Conservation (phyloP, 164 flowering plant genomes). For the Euptelea pleiosperma region DNA sequence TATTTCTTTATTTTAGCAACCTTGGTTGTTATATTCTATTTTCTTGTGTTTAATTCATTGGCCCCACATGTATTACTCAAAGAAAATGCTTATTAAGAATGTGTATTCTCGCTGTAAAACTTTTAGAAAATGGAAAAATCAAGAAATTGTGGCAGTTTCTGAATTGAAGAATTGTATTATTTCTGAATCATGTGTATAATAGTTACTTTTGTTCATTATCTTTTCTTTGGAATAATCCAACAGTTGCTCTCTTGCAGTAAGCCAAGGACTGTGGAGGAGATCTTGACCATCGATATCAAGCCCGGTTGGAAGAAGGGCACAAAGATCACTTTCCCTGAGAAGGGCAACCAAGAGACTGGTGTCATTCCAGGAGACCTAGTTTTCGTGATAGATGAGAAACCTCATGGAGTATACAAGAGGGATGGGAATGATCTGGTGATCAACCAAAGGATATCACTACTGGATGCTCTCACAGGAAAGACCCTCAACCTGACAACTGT, state of each 20-base stretch:
- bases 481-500: conserved; percentile 58
- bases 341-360: conserved; percentile 73
- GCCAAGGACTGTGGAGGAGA: conserved; percentile 57
- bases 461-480: conserved; percentile 77
- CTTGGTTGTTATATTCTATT: too few relatives aligned
- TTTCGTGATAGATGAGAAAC: conserved; percentile 80
- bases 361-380: conserved; percentile 70
- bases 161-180: too few relatives aligned
- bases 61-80: too few relatives aligned
- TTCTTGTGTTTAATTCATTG: too few relatives aligned
- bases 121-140: too few relatives aligned
- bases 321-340: conserved; percentile 82
- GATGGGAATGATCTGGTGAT: conserved; percentile 78
- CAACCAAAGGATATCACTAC: conserved; percentile 55
- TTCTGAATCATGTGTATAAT: too few relatives aligned
- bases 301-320: conserved; percentile 98
- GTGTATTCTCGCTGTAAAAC: too few relatives aligned
- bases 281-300: conserved; percentile 71
- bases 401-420: conserved; percentile 63
- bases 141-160: too few relatives aligned
- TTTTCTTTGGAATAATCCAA: not conserved
- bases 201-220: not conserved
- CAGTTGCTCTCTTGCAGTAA: conserved; percentile 38
- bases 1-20: too few relatives aligned
- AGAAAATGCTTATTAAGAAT: too few relatives aligned